Conservation (phyloP, 148 eudicot species). For the Fallopia convolvulus region DNA sequence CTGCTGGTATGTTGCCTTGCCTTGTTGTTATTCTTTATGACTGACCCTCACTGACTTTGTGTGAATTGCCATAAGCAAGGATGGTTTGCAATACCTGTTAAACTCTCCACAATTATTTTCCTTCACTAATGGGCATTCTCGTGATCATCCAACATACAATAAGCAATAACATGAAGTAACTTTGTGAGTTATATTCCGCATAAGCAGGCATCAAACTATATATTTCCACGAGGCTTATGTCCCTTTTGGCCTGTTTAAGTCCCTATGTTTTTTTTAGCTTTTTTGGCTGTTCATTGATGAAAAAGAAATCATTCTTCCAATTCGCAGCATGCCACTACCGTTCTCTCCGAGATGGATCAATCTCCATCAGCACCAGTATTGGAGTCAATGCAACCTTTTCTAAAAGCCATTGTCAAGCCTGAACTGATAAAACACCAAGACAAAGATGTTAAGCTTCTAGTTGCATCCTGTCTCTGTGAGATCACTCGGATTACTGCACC, state of each 20-base stretch:
- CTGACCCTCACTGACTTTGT: background rate
- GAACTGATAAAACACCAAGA: conserved; percentile 85
- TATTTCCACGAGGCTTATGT: background rate
- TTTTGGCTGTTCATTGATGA: conserved; percentile 5
- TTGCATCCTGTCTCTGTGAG: conserved; percentile 92
- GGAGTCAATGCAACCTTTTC: conserved; percentile 79
- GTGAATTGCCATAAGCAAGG: background rate
- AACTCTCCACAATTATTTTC: background rate
- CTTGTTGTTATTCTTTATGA: background rate
- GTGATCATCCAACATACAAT: background rate
- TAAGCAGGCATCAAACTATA: background rate
- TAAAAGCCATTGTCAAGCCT: conserved; percentile 72
- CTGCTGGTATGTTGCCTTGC: background rate
- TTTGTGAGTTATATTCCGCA: background rate
- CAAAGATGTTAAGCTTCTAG: conserved; percentile 71
- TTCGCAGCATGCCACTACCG: conserved; percentile 63
- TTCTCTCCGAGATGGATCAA: conserved; percentile 82
- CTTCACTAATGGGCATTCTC: background rate
- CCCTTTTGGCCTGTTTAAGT: background rate
- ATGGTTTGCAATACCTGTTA: background rate
- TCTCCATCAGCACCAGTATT: conserved; percentile 52
- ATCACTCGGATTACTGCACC: conserved; percentile 98
- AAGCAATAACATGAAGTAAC: background rate
- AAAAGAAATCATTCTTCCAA: conserved; percentile 2
- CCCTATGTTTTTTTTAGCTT: background rate